These are phyloP conservation scores for Aspergillus novofumigatus DNA, from an alignment of 2,329 filamentous ascomycete genomes.

Conservation along the genomic window DNA sequence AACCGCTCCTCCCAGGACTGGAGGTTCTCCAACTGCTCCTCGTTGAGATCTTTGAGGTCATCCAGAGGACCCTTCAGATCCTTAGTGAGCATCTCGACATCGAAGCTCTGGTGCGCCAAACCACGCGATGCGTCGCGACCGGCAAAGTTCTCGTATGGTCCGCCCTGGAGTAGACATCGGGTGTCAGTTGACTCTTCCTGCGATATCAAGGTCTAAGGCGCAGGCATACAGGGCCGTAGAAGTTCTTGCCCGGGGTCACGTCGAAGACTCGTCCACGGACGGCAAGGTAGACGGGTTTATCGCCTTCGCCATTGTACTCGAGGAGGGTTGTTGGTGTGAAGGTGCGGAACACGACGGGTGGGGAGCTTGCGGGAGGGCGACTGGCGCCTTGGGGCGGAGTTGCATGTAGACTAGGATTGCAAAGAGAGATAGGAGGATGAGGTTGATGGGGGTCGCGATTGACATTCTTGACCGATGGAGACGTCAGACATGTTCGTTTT, in stretches of 20 bases:
- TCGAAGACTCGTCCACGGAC: slow-evolving; percentile 91
- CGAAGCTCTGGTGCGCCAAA: slow-evolving; percentile 86
- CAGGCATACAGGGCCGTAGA: slow-evolving; percentile 71
- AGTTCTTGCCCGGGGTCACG: slow-evolving; percentile 79
- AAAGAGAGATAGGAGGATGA: slow-evolving; percentile 57
- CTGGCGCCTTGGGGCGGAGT: slow-evolving; percentile 51
- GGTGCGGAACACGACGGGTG: slow-evolving; percentile 77
- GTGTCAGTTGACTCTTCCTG: slow-evolving; percentile 4
- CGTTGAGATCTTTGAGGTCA: slow-evolving; percentile 64
- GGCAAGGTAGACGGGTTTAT: slow-evolving; percentile 78
- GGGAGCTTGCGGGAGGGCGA: slow-evolving; percentile 51
- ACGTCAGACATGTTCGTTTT: slow-evolving; percentile 1
- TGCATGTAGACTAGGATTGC: slow-evolving; percentile 55
- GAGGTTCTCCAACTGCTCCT: slow-evolving; percentile 76
- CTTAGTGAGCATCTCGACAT: slow-evolving; percentile 90
- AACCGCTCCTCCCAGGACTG: slow-evolving; percentile 93
- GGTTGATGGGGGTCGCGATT: slow-evolving; percentile 57
- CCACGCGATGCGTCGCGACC: slow-evolving; percentile 86
- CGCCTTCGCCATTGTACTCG: slow-evolving; percentile 74
- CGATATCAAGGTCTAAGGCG: neutral
- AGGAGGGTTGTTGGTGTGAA: slow-evolving; percentile 82
- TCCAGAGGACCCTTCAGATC: slow-evolving; percentile 82
- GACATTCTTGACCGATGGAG: slow-evolving; percentile 42
- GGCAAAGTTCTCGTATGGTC: slow-evolving; percentile 94
- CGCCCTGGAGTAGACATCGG: slow-evolving; percentile 49